phyloP scores from a whole-genome alignment of 371 early-diverging fungal genomes.

The Conidiobolus incongruus region DNA sequence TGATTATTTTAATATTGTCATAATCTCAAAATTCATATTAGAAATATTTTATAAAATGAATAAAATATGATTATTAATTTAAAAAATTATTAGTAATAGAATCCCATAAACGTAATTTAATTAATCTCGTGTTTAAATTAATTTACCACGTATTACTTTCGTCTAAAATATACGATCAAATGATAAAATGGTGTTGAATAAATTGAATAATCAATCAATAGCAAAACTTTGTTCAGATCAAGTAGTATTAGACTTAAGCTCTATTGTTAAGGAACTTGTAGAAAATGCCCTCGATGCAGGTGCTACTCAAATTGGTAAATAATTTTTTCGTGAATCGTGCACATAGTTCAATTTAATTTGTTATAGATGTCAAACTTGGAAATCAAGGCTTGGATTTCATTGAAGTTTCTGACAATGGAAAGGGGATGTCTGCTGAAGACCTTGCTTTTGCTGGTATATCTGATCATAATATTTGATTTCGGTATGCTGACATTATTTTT shows the following conservation, averaged over 20 bases:
- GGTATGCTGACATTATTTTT: not conserved
- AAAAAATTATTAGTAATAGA: too few species aligned
- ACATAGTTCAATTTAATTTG: not conserved
- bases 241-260: conserved; percentile 70
- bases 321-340: not conserved
- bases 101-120: too few species aligned
- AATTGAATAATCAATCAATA: conserved; percentile 14
- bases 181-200: too few species aligned
- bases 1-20: too few species aligned
- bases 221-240: conserved; percentile 77
- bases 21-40: too few species aligned
- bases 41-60: too few species aligned
- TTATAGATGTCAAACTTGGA: conserved; percentile 48
- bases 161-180: too few species aligned
- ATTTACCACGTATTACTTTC: too few species aligned
- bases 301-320: conserved; percentile 51
- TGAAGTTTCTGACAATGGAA: conserved; percentile 70
- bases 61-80: too few species aligned
- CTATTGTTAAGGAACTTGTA: conserved; percentile 82
- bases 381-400: conserved; percentile 54
- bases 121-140: too few species aligned
- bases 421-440: conserved; percentile 41
- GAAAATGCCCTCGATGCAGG: conserved; percentile 95
- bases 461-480: not conserved
- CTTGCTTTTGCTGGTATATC: conserved; percentile 32